These are phyloP conservation scores for Prillingera fragicola DNA, from an alignment of 1,284 basidiomycete species.

Conservation along the genomic window DNA sequence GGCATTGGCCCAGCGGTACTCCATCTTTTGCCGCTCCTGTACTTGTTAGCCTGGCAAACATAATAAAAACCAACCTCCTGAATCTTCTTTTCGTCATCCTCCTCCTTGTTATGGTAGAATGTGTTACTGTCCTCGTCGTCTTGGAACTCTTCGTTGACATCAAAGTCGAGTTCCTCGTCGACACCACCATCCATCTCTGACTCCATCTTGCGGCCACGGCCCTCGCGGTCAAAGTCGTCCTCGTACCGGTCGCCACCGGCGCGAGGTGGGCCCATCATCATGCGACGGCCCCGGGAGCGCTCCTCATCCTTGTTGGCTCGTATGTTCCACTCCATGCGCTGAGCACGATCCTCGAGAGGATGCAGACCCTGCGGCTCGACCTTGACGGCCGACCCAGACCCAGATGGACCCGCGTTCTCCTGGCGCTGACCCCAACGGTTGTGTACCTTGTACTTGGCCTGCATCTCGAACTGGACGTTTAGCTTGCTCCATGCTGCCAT, in stretches of 20 bases:
- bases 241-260: slow-evolving; percentile 32
- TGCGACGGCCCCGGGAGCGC: no score
- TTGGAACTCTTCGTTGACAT: slow-evolving; percentile 42
- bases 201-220: no score
- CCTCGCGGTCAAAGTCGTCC: slow-evolving; percentile 38
- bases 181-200: slow-evolving; percentile 41
- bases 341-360: slow-evolving; percentile 23
- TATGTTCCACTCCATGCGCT: slow-evolving; percentile 29
- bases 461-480: slow-evolving; percentile 33
- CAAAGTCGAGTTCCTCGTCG: slow-evolving; percentile 44
- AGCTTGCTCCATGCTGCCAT: background rate
- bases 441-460: slow-evolving; percentile 36
- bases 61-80: slow-evolving; percentile 26
- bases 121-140: slow-evolving; percentile 46
- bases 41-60: background rate
- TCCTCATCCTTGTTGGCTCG: slow-evolving; percentile 18
- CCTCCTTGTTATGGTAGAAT: slow-evolving; percentile 40
- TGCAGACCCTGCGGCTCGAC: slow-evolving; percentile 3
- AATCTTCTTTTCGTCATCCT: slow-evolving; percentile 40
- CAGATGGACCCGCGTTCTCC: slow-evolving; percentile 9
- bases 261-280: no score
- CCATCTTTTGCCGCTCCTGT: slow-evolving; percentile 37
- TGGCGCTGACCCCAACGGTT: slow-evolving; percentile 40
- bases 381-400: no score
- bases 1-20: slow-evolving; percentile 40